Base-by-base conservation (phyloP, 23 red algal genomes). In the Chondrus crispus region DNA sequence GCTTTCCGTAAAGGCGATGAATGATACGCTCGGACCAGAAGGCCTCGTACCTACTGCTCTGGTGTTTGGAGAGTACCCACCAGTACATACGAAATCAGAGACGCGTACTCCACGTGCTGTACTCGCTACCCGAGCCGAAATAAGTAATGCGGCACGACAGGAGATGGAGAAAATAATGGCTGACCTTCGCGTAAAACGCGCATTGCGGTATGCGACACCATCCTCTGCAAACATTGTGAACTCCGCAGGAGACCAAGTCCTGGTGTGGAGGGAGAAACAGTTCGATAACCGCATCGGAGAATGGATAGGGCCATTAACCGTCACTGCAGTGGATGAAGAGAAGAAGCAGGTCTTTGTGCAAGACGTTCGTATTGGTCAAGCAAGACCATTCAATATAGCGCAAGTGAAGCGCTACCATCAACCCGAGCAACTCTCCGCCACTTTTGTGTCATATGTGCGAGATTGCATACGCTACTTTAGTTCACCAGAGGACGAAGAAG, bases 211-310 rank as follows among this genome's bases (percentile, higher is more conserved):
- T 22, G 79, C 79, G 26, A 39, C 58, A 22, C 79, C 8, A 29
- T 5, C 8, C 24, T 42, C 79, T 8, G 16, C 40, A 6, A 28
- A 8, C 8, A 29, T 13, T 14, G 11, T 38, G 4, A 35, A 9
- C 30, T 5, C 32, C 8, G 5, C 44, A 4, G 79, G 44, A 37
- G 49, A 83, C 26, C 5, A 11, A 5, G 79, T 83, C 6, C 79
- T 83, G 32, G 79, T 83, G n/a, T 83, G 79, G 47, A 83, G 79
- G 79, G 79, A 83, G 44, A 83, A 62, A 62, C 10, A 9, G 5
- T 4, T 83, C 13, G 51, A 83, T 6, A 83, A 43, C 9, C 47
- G 44, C 5, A 83, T 66, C 6, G 79, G 79, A 83, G 52, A 83
- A 83, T 83, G 79, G 79, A 83, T 66, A 11, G 79, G 79, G 58